Evolutionary conservation across 176 grass and related monocot genomes (phyloP), one percentile per base, ranked within the genome.

Genomic region (Avena sativa): DNA sequence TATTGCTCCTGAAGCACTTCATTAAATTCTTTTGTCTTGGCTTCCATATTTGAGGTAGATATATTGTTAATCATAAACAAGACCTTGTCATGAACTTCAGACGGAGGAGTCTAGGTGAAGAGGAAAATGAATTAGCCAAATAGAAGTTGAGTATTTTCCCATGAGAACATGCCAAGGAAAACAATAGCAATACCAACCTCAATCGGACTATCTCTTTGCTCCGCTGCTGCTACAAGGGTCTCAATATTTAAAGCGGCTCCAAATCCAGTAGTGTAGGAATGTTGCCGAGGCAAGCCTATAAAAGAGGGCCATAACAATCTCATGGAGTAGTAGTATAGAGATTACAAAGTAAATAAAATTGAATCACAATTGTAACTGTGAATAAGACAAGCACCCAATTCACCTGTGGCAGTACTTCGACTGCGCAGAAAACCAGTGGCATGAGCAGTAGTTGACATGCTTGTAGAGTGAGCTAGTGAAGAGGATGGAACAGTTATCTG

Each of bases 61-160:
- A 93, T 97, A 74, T 97, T 97, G 60, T 97, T 97, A 66, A 97
- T 93, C 87, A 97, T 90, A 81, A 97, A 97, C 43, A 94, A 87
- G 50, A 97, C 90, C 83, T 94, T 97, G 80, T 97, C 92, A 15
- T 97, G 94, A 78, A 94, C 83, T 90, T 97, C 94, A 57, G 92
- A 84, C 14, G 92, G 82, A 71, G 94, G 92, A 84, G 79, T 80
- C 94, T 97, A 86, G 69, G 78, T 52, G 28, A 86, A 85, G 52
- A 75, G 79, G 40, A 86, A 79, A 59, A 51, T 51, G 47, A 85
- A 70, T 89, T 75, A 88, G 58, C 56, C 17, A 36, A 81, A 53
- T 53, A 44, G 10, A 77, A 38, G 59, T 62, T 76, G 64, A 58
- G 78, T 30, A 65, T 69, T 67, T 68, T 13, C 63, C 28, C 46